phyloP scores from a whole-genome alignment of 176 grass and related monocot genomes.

The Guadua angustifolia region DNA sequence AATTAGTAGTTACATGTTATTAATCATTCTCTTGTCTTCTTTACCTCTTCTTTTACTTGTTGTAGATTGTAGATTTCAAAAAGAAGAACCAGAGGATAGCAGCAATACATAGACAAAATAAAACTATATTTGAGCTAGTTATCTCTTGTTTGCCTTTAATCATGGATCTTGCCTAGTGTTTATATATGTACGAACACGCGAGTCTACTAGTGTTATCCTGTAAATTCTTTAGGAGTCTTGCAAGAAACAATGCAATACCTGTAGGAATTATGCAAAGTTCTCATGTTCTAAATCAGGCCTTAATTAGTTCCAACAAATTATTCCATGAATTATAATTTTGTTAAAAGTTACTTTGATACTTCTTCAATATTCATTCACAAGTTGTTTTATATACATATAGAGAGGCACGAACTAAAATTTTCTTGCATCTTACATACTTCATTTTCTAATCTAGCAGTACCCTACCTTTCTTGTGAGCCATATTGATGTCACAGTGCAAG shows the following conservation, averaged over 20 bases:
- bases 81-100: background rate
- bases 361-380: background rate
- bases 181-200: background rate
- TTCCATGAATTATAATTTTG: background rate
- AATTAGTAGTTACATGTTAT: too few species aligned
- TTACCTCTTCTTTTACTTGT: background rate
- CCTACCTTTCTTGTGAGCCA: constrained; percentile 29
- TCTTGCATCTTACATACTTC: constrained; percentile 34
- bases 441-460: constrained; percentile 4
- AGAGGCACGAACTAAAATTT: background rate
- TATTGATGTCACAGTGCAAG: constrained; percentile 23
- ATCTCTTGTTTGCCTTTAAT: background rate
- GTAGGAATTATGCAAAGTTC: background rate
- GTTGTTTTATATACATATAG: background rate
- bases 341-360: background rate
- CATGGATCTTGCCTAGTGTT: background rate
- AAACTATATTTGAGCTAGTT: background rate
- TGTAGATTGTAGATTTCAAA: background rate
- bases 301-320: background rate
- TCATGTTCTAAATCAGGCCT: background rate
- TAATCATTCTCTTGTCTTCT: background rate
- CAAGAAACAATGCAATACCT: background rate
- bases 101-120: background rate
- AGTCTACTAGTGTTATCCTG: background rate
- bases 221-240: background rate